Conservation (phyloP, 495 filamentous ascomycete species). For the Penicillium angulare region DNA sequence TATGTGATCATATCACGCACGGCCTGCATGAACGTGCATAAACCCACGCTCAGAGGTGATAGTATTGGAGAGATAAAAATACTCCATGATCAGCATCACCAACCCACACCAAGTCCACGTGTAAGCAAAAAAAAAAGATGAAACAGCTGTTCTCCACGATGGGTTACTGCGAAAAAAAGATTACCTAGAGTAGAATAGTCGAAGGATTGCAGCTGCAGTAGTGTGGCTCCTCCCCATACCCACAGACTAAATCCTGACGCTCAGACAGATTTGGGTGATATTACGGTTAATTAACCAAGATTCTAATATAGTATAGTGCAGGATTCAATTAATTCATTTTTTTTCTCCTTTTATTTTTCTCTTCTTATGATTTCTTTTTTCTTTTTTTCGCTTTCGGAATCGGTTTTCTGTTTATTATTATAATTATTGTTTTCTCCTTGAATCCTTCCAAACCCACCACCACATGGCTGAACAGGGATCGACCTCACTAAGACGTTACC, state of each 20-base stretch:
- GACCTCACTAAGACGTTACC: background rate
- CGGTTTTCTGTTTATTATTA: background rate
- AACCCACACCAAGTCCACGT: conserved; percentile 12
- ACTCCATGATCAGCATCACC: conserved; percentile 7
- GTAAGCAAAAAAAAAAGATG: conserved; percentile 16
- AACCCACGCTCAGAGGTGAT: conserved; percentile 5
- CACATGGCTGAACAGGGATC: conserved; percentile 18
- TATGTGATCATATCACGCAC: background rate
- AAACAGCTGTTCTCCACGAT: conserved; percentile 7
- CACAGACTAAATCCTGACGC: background rate
- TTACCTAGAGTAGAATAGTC: background rate
- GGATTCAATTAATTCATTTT: background rate
- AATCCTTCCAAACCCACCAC: conserved; percentile 6
- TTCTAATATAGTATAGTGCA: background rate
- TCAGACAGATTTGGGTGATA: background rate
- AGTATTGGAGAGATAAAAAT: conserved; percentile 9
- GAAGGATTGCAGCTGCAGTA: conserved; percentile 11
- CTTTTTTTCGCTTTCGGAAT: background rate
- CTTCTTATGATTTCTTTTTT: background rate
- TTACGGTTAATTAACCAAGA: conserved; percentile 1
- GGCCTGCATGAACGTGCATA: background rate
- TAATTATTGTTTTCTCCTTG: background rate
- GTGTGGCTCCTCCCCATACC: background rate
- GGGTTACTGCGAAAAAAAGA: background rate
- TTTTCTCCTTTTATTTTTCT: background rate